Conservation (phyloP, 306 rosid species). For the Pterocarpus macrocarpus region DNA sequence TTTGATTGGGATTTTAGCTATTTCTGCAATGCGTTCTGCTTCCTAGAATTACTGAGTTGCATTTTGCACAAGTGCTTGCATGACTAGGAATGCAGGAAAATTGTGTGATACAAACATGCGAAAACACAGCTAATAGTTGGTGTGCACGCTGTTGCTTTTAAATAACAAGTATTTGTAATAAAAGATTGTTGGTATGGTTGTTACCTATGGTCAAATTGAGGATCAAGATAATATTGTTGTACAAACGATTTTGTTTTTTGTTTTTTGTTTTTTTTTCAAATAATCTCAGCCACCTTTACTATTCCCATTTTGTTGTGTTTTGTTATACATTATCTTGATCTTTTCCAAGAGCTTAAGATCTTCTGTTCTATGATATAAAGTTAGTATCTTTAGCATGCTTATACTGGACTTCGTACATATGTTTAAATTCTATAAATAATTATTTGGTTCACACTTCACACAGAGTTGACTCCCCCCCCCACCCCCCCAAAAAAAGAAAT, state of each 20-base stretch:
- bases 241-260: background rate
- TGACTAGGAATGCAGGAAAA: background rate
- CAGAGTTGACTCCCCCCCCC: too few relatives aligned
- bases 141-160: conserved; percentile 4
- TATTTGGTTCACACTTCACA: background rate
- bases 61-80: conserved; percentile 15
- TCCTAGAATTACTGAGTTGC: conserved; percentile 15
- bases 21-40: background rate
- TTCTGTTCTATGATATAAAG: background rate
- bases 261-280: background rate
- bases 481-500: too few relatives aligned
- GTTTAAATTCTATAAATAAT: conserved; percentile 24
- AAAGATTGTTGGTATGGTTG: conserved; percentile 1
- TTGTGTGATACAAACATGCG: background rate
- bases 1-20: conserved; percentile 11
- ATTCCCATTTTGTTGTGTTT: conserved; percentile 14
- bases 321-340: background rate
- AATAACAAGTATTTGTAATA: background rate
- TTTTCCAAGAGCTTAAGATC: background rate
- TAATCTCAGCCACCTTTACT: conserved; percentile 16
- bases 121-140: background rate
- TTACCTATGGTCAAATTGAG: conserved; percentile 9
- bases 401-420: background rate
- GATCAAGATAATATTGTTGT: conserved; percentile 1
- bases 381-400: conserved; percentile 1